Conservation (phyloP, 192 early-diverging fungal genomes). For the Coemansia sp. region DNA sequence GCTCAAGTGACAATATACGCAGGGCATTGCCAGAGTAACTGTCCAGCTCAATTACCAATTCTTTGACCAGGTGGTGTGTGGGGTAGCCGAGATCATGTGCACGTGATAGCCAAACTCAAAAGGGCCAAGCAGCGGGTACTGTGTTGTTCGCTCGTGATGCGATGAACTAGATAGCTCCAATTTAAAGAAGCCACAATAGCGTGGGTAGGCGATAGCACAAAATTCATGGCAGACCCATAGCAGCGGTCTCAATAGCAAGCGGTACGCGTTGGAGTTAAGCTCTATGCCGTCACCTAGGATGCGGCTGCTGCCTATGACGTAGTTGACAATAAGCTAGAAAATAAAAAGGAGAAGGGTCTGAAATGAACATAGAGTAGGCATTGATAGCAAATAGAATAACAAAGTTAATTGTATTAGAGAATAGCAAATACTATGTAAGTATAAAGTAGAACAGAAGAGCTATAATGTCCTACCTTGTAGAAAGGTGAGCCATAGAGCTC, state of each 20-base stretch:
- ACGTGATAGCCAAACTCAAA: background rate
- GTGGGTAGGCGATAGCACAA: background rate
- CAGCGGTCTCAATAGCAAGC: background rate
- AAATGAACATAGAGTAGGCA: background rate
- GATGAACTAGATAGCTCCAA: background rate
- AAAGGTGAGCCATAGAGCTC: too few species aligned
- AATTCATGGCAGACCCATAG: background rate
- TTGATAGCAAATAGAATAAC: background rate
- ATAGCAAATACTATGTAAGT: background rate
- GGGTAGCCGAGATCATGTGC: background rate
- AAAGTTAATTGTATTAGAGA: background rate
- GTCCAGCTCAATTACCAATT: background rate
- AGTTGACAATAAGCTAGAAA: background rate
- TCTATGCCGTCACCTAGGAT: background rate
- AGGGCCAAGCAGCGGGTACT: background rate
- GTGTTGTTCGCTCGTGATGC: background rate
- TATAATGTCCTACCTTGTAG: background rate
- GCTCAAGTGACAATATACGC: too few species aligned
- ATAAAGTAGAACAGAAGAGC: background rate
- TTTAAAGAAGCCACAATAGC: background rate
- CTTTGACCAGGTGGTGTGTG: background rate
- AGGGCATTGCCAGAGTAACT: too few species aligned
- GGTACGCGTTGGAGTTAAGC: background rate
- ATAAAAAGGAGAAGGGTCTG: background rate
- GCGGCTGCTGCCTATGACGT: background rate